A percentile compares a stretch with the other conserved stretches of the same genome.
phyloP scores from a whole-genome alignment of 345 rosid genomes.

The Noccaea caerulescens region DNA sequence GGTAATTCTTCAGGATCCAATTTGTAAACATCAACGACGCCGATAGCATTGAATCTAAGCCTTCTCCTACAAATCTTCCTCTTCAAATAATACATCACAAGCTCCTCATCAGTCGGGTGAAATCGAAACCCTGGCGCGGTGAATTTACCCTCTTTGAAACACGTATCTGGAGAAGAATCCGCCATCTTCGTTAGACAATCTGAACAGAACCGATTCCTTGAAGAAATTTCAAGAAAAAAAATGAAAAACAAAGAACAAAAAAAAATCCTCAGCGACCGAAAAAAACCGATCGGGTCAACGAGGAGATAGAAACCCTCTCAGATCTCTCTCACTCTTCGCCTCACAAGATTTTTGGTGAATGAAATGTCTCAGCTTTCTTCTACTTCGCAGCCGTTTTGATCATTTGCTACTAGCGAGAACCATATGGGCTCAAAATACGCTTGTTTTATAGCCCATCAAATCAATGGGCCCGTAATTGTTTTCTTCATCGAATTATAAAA shows the following conservation, averaged over 20 bases:
- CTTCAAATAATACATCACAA: conserved; percentile 71
- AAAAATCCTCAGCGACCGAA: background rate
- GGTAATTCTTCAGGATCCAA: conserved; percentile 89
- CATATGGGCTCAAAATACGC: background rate
- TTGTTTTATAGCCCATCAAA: background rate
- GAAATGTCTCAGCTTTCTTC: background rate
- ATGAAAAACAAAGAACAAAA: background rate
- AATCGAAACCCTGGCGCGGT: conserved; percentile 93
- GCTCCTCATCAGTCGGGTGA: conserved; percentile 93
- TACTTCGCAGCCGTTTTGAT: background rate
- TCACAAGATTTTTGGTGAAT: background rate
- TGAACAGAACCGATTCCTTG: background rate
- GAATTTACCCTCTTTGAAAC: conserved; percentile 40
- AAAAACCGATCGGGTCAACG: conserved; percentile 26
- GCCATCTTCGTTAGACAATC: conserved; percentile 20
- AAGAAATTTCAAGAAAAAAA: background rate
- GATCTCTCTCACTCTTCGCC: conserved; percentile 12
- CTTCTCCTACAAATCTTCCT: conserved; percentile 67
- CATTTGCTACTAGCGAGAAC: background rate
- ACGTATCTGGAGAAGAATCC: conserved; percentile 4
- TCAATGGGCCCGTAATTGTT: background rate
- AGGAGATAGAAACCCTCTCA: background rate
- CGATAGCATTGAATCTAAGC: conserved; percentile 59
- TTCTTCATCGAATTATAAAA: too few relatives aligned
- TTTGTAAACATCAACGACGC: conserved; percentile 79